A percentile compares a stretch with the other conserved stretches of the same genome.
These are phyloP conservation scores for Stereum hirsutum DNA, from an alignment of 1,284 basidiomycete species.

Conservation along the genomic window DNA sequence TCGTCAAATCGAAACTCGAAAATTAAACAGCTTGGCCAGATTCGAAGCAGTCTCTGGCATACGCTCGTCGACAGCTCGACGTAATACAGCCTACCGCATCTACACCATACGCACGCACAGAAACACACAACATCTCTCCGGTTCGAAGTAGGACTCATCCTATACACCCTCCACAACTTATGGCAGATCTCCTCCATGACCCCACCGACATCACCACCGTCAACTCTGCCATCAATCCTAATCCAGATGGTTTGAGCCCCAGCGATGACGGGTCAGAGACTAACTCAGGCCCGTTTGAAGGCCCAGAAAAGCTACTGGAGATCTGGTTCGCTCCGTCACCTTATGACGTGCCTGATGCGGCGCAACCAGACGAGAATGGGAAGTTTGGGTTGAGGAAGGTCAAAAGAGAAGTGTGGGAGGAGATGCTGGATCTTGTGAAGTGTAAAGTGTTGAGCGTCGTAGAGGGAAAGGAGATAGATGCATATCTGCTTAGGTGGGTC, in stretches of 20 bases:
- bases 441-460: slow-evolving; percentile 94
- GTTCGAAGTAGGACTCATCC: too few species aligned
- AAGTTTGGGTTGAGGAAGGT: slow-evolving; percentile 74
- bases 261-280: slow-evolving; percentile 26
- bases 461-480: slow-evolving; percentile 83
- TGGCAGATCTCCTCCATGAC: too few species aligned
- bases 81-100: neutral
- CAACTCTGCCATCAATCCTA: too few species aligned
- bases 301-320: slow-evolving; percentile 96
- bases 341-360: slow-evolving; percentile 42
- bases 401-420: slow-evolving; percentile 80
- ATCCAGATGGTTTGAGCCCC: too few species aligned
- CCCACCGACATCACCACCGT: too few species aligned
- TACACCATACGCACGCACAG: neutral
- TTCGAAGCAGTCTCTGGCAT: too few species aligned
- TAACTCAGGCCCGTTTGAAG: slow-evolving; percentile 59
- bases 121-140: slow-evolving; percentile 5
- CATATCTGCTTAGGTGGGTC: slow-evolving; percentile 91
- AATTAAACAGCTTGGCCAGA: too few species aligned
- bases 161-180: slow-evolving; percentile 10
- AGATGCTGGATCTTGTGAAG: slow-evolving; percentile 95
- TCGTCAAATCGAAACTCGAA: slow-evolving; percentile 15
- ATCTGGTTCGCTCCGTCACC: slow-evolving; percentile 92
- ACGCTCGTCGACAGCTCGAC: too few species aligned
- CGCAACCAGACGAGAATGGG: slow-evolving; percentile 25